Evolutionary conservation across 163 green algal genomes (phyloP).

Genomic region (Scenedesmus sp.): DNA sequence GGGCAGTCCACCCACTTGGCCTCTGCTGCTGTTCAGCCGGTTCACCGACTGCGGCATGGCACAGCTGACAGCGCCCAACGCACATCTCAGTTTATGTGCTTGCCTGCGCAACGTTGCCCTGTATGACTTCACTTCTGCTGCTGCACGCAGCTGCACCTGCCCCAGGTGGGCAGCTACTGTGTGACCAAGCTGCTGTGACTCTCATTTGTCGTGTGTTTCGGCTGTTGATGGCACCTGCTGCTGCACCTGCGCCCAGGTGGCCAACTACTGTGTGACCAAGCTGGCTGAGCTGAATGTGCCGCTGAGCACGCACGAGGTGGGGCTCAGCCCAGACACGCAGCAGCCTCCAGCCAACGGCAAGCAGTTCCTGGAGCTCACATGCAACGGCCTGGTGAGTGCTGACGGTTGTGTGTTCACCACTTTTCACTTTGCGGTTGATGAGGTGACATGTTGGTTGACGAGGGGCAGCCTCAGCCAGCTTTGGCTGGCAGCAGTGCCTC

Average conservation of each 20-base stretch:
- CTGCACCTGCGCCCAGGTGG: conserved; percentile 47
- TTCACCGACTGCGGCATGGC: too few species aligned
- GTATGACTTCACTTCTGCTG: too few species aligned
- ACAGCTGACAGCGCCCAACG: too few species aligned
- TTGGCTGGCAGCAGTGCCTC: too few species aligned
- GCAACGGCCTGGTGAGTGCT: conserved; percentile 79
- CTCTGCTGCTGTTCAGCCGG: too few species aligned
- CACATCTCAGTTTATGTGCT: background rate
- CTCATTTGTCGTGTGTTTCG: background rate
- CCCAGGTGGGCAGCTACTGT: conserved; percentile 55
- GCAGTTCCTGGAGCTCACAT: conserved; percentile 77
- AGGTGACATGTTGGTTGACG: too few species aligned
- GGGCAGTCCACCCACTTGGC: too few species aligned
- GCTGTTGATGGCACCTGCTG: background rate
- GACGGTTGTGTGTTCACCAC: background rate
- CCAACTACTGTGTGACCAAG: conserved; percentile 54
- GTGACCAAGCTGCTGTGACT: background rate
- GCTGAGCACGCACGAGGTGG: conserved; percentile 49
- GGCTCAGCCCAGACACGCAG: conserved; percentile 40
- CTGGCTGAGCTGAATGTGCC: conserved; percentile 51
- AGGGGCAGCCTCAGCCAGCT: too few species aligned
- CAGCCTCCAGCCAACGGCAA: conserved; percentile 32
- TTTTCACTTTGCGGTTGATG: too few species aligned
- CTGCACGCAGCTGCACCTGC: background rate
- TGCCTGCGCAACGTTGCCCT: background rate